Evolutionary conservation across 495 filamentous ascomycete genomes (phyloP), one percentile per base, ranked within the genome.

Genomic region (Penicillium silybi): DNA sequence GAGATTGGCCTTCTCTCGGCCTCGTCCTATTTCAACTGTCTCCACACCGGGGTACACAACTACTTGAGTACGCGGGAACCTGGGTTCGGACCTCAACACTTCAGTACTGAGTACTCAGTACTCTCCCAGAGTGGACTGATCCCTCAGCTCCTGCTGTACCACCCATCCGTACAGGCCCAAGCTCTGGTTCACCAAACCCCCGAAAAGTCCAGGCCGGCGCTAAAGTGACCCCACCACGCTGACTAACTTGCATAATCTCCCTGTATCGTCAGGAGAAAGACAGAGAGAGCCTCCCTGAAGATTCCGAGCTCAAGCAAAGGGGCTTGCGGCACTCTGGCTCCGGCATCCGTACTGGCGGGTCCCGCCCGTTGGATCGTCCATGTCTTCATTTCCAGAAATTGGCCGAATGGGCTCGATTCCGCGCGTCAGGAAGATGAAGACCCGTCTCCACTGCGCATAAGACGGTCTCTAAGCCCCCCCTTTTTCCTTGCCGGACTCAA

Each of bases 371-470:
- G 37, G 40, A 45, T 49, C 46, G 41, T 50, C 35, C 43, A 15
- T 16, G 20, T 25, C 47, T 50, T 35, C 47, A 50, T 50, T 34
- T 56, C 53, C 37, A 42, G 11, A 46, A 16, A 47, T 17, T 51
- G 22, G 44, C 54, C 48, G 27, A 46, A 44, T 46, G 37, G 52
- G 26, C 46, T 48, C 39, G 51, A 22, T 16, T 11, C 44, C 43
- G 52, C 41, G 44, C 51, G n/a, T 53, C 50, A 54, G 42, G 51
- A 54, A 59, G 44, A 59, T 59, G 51, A 58, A 22, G 11, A 41
- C 16, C 19, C n/a, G 6, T 20, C 56, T 29, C 51, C 56, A 54
- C 56, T 48, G 37, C 23, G n/a, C 22, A 4, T 13, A 26, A 43
- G 46, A 41, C 23, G 22, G 19, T 26, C 11, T 43, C 18, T 41